Evolutionary conservation across 2,329 filamentous ascomycete species (phyloP).

Genomic region (Fusarium sp.): DNA sequence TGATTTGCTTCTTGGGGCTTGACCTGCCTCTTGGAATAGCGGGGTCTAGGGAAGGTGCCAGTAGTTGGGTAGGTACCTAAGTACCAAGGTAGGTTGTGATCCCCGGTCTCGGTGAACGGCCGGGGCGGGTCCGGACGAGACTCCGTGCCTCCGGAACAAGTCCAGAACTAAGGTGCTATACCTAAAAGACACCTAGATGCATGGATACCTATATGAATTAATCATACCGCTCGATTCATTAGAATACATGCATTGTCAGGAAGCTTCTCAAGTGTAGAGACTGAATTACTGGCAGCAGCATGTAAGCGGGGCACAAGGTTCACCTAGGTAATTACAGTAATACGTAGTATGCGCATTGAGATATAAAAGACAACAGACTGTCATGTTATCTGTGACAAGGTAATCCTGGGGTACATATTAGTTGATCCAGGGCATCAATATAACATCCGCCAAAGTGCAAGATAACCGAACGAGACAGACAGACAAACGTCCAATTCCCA

Average conservation of each 20-base stretch:
- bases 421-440: no score
- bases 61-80: background rate
- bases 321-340: no score
- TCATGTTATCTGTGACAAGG: no score
- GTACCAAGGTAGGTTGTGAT: no score
- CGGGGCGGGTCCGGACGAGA: conserved; percentile 32
- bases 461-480: conserved; percentile 18
- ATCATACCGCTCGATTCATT: background rate
- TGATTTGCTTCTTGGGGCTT: conserved; percentile 3
- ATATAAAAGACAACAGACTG: background rate
- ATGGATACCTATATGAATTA: background rate
- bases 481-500: background rate
- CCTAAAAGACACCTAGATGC: conserved; percentile 1
- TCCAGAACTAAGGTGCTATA: conserved; percentile 1
- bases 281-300: no score
- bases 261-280: background rate
- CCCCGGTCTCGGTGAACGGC: conserved; percentile 36
- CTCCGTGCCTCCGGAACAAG: conserved; percentile 17
- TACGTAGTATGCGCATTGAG: background rate
- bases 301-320: no score
- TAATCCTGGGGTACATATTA: conserved; percentile 4
- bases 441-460: background rate
- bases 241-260: background rate
- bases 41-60: conserved; percentile 37
- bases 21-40: conserved; percentile 24